Evolutionary conservation across 2,329 filamentous ascomycete species (phyloP).

Genomic region (Huntiella bhutanensis): DNA sequence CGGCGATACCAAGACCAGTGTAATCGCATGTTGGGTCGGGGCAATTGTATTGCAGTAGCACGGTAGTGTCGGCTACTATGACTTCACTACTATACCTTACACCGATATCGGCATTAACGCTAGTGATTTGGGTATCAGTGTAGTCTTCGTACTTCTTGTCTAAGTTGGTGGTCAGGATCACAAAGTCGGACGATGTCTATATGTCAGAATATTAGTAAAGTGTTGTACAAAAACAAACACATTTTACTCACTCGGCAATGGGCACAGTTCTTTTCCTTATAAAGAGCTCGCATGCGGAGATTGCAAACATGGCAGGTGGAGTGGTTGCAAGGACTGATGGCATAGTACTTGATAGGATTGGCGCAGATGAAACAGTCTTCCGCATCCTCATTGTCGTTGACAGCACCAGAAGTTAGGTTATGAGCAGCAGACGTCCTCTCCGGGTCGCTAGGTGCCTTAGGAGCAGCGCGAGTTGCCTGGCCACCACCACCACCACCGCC

Average conservation of each 20-base stretch:
- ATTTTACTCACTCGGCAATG: constrained; percentile 59
- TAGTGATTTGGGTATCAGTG: constrained; percentile 49
- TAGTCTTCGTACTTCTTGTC: constrained; percentile 79
- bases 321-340: constrained; percentile 88
- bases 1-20: constrained; percentile 49
- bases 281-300: constrained; percentile 73
- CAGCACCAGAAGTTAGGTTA: too few relatives aligned
- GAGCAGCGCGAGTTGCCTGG: neutral
- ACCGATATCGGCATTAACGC: constrained; percentile 66
- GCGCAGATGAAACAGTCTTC: constrained; percentile 98
- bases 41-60: constrained; percentile 86
- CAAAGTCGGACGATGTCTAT: constrained; percentile 51
- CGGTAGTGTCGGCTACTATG: constrained; percentile 76
- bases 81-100: constrained; percentile 79
- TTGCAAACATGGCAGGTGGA: constrained; percentile 93
- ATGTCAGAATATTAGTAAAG: constrained; percentile 12
- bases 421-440: constrained; percentile 6
- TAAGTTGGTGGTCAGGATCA: constrained; percentile 79
- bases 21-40: constrained; percentile 65
- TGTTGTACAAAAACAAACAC: neutral
- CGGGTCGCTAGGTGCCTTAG: neutral
- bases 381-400: constrained; percentile 17
- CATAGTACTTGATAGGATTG: constrained; percentile 69
- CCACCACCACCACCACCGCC: neutral
- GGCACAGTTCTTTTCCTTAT: constrained; percentile 93